Evolutionary conservation across 768 basidiomycete genomes (phyloP).

Genomic region (Mycena epipterygia): DNA sequence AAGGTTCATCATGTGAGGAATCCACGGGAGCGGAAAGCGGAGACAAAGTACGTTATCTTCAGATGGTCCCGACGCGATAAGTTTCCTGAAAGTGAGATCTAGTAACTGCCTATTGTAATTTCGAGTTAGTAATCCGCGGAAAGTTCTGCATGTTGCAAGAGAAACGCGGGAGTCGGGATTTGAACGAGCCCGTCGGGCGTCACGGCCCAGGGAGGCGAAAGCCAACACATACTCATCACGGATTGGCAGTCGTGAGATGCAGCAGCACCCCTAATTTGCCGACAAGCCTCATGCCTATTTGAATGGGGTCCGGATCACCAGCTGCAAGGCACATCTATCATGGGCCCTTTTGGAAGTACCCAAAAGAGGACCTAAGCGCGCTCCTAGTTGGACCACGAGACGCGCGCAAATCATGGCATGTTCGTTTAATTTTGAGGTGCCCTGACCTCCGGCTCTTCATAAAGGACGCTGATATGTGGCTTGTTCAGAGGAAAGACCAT

Average conservation of each 20-base stretch:
- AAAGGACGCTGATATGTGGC: not conserved
- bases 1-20: constrained; percentile 10
- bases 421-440: not conserved
- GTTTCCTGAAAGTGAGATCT: too few species aligned
- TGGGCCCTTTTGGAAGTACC: not conserved
- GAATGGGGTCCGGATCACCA: not conserved
- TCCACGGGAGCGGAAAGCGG: not conserved
- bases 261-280: constrained; percentile 22
- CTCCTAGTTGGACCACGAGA: not conserved
- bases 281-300: constrained; percentile 20
- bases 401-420: not conserved
- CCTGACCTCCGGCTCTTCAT: not conserved
- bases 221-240: not conserved
- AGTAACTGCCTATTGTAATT: too few species aligned
- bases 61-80: too few species aligned
- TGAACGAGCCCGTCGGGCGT: not conserved
- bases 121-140: not conserved
- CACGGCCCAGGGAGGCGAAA: not conserved
- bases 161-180: constrained; percentile 8
- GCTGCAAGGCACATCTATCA: constrained; percentile 1
- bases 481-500: not conserved
- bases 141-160: not conserved
- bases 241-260: constrained; percentile 7
- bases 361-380: not conserved
- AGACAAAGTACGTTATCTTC: too few species aligned